Conservation (phyloP, 441 rosid species). For the Viola pubescens region DNA sequence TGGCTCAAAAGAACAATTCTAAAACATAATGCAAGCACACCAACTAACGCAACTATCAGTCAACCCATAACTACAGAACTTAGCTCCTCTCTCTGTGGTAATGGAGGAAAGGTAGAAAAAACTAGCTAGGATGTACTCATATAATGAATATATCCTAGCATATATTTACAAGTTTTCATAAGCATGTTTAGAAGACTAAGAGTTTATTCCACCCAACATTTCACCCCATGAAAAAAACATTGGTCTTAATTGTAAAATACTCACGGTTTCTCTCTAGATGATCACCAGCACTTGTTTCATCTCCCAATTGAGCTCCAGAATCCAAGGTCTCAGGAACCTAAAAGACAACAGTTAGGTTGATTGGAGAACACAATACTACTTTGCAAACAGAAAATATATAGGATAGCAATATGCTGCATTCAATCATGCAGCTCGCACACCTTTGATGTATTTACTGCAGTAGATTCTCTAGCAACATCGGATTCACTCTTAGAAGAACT, state of each 20-base stretch:
- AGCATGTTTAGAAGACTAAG: background rate
- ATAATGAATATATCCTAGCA: too few relatives aligned
- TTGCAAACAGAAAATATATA: background rate
- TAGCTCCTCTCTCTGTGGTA: too few relatives aligned
- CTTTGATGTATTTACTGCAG: conserved; percentile 29
- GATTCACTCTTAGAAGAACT: conserved; percentile 50
- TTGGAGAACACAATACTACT: background rate
- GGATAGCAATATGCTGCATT: background rate
- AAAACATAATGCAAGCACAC: too few relatives aligned
- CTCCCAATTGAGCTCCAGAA: conserved; percentile 37
- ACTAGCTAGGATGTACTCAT: too few relatives aligned
- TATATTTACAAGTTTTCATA: too few relatives aligned
- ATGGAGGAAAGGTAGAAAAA: too few relatives aligned
- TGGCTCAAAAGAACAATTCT: too few relatives aligned
- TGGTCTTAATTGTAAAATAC: conserved; percentile 23
- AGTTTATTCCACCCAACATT: conserved; percentile 1
- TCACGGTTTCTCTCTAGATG: conserved; percentile 46
- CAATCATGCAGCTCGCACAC: conserved; percentile 20
- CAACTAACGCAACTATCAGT: too few relatives aligned
- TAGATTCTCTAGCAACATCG: conserved; percentile 34
- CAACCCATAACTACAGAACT: too few relatives aligned
- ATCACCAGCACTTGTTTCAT: conserved; percentile 31
- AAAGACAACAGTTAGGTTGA: conserved; percentile 3
- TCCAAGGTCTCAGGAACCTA: conserved; percentile 36
- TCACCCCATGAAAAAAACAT: conserved; percentile 4